A percentile compares a stretch with the other conserved stretches of the same genome.
Conservation (phyloP, 768 basidiomycete genomes). For the Paxillus involutus region DNA sequence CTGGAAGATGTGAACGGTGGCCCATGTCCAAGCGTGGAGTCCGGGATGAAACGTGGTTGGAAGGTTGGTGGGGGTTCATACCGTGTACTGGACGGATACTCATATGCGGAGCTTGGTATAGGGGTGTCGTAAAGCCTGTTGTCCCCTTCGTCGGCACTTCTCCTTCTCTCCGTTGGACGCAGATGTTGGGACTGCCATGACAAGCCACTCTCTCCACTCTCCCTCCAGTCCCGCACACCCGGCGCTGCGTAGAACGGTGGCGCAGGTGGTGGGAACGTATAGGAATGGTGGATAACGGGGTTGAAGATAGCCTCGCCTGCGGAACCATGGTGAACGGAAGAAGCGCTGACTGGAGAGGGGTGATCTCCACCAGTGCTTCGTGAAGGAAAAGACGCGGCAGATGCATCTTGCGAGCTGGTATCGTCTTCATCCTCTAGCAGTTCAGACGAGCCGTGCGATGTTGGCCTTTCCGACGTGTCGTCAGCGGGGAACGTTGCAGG, state of each 20-base stretch:
- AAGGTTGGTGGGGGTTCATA: constrained; percentile 14
- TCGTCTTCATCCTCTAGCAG: constrained; percentile 4
- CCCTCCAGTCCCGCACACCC: constrained; percentile 34
- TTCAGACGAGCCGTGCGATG: not conserved
- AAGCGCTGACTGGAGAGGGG: constrained; percentile 4
- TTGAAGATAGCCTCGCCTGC: constrained; percentile 29
- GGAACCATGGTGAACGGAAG: constrained; percentile 27
- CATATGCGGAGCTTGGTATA: constrained; percentile 21
- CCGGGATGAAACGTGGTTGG: constrained; percentile 7
- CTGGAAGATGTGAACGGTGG: not conserved
- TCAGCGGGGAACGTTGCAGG: constrained; percentile 8
- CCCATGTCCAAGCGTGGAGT: not conserved
- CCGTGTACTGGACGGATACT: constrained; percentile 20
- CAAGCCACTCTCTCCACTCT: constrained; percentile 49
- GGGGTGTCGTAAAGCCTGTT: constrained; percentile 14
- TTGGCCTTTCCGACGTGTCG: not conserved
- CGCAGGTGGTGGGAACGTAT: constrained; percentile 27
- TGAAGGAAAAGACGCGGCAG: not conserved
- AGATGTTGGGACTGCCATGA: constrained; percentile 22
- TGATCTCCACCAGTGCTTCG: not conserved
- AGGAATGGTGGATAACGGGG: constrained; percentile 11
- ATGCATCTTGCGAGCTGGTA: not conserved
- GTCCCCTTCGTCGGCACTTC: constrained; percentile 18
- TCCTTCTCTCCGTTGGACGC: constrained; percentile 9
- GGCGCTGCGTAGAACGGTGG: constrained; percentile 14